Evolutionary conservation across 2,329 filamentous ascomycete genomes (phyloP).

Genomic region (Tolypocladium tropicale): DNA sequence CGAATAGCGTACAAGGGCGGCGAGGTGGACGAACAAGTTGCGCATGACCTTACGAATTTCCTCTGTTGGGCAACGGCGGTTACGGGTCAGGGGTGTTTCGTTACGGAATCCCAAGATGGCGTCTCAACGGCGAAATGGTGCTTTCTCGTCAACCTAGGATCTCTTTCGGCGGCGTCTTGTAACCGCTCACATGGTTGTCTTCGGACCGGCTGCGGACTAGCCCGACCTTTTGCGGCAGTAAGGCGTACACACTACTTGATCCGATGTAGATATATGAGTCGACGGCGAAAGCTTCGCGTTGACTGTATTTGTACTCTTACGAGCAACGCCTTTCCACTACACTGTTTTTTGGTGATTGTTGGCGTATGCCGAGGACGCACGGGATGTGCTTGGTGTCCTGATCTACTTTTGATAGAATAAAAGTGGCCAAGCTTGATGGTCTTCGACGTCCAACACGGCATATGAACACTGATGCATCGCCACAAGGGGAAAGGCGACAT

Average conservation of each 20-base stretch:
- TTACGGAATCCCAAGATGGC: not conserved
- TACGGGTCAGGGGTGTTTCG: not conserved
- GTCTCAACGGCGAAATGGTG: not conserved
- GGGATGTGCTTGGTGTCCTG: no score
- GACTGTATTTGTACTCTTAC: no score
- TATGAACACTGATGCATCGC: no score
- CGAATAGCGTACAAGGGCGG: constrained; percentile 3
- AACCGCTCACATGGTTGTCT: not conserved
- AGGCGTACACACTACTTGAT: no score
- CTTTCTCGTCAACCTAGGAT: not conserved
- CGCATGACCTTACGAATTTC: constrained; percentile 14
- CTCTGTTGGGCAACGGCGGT: constrained; percentile 1
- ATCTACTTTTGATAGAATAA: no score
- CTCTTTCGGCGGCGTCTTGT: not conserved
- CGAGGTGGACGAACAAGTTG: constrained; percentile 8
- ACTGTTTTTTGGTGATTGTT: no score
- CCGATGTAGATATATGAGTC: not conserved
- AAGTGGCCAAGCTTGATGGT: no score
- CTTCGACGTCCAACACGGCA: no score
- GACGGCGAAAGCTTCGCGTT: not conserved
- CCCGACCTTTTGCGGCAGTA: no score
- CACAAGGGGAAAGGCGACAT: no score
- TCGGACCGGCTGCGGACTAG: not conserved
- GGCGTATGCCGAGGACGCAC: no score
- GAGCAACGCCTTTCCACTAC: no score